Percentiles rank a stretch among this genome's conserved stretches.
Evolutionary conservation across 192 early-diverging fungal species (phyloP).

Genomic region (Haplosporangium gracile): DNA sequence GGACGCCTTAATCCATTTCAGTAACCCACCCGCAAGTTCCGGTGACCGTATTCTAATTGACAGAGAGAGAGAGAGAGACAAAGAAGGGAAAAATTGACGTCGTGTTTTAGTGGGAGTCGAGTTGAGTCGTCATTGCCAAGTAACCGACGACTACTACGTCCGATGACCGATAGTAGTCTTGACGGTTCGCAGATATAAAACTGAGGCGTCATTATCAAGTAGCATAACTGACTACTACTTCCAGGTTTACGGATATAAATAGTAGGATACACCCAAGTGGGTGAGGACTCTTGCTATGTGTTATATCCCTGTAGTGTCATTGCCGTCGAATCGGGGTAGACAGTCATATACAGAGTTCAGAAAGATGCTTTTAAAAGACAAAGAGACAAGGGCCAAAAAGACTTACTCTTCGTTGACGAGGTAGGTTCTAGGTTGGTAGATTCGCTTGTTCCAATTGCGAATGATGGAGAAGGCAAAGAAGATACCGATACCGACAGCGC

Average conservation of each 20-base stretch:
- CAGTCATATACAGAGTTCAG: not conserved
- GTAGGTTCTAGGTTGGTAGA: conserved; percentile 81
- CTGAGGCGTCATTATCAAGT: no score
- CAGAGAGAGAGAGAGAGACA: not conserved
- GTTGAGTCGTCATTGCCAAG: no score
- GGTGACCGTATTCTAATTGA: conserved; percentile 63
- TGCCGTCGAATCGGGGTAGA: not conserved
- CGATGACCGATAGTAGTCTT: no score
- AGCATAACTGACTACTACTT: no score
- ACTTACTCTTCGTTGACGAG: conserved; percentile 67
- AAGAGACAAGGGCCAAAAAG: not conserved
- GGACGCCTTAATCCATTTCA: conserved; percentile 72
- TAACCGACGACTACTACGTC: no score
- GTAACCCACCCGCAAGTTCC: conserved; percentile 60
- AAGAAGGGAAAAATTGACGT: not conserved
- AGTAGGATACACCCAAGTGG: not conserved
- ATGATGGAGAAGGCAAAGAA: conserved; percentile 75
- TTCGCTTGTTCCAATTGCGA: conserved; percentile 65
- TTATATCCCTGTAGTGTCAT: not conserved
- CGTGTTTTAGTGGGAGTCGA: no score
- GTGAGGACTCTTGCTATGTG: not conserved
- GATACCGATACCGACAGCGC: conserved; percentile 62
- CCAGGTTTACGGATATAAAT: no score
- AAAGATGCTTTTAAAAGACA: not conserved
- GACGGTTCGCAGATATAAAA: no score